Conservation (phyloP, 352 stramenopile genomes). For the Globisporangium iwayamae region DNA sequence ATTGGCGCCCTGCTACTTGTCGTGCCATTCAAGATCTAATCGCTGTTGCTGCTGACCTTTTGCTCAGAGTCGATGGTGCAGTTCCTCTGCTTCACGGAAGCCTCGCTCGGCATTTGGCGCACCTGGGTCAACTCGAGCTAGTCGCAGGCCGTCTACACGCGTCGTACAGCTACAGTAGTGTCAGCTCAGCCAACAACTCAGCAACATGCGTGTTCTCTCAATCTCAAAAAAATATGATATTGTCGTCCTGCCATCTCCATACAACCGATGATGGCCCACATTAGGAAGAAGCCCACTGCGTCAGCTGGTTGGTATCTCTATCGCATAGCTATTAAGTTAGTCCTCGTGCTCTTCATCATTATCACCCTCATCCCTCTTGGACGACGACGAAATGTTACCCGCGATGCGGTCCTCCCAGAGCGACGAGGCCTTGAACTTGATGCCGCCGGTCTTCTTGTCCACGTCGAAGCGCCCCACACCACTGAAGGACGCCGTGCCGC, state of each 20-base stretch:
- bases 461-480: conserved; percentile 44
- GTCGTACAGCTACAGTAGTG: background rate
- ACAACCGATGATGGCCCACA: too few relatives aligned
- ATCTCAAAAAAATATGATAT: background rate
- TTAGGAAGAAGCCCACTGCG: background rate
- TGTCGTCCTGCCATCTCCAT: background rate
- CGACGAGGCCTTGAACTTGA: conserved; percentile 46
- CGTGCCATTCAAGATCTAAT: background rate
- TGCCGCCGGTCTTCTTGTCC: conserved; percentile 38
- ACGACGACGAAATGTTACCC: conserved; percentile 42
- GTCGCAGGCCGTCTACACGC: background rate
- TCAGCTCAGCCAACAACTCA: background rate
- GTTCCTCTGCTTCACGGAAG: conserved; percentile 69
- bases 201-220: background rate
- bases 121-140: conserved; percentile 54
- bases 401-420: conserved; percentile 32
- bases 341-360: conserved; percentile 13
- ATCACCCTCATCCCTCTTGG: conserved; percentile 1
- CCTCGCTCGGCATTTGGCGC: conserved; percentile 65
- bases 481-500: conserved; percentile 31
- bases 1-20: background rate
- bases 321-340: conserved; percentile 1
- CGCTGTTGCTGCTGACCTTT: background rate
- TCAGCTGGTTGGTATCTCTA: background rate
- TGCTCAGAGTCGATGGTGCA: conserved; percentile 63